Percentiles rank a stretch among this genome's conserved stretches.
Evolutionary conservation across 176 grass and related monocot genomes (phyloP).

Genomic region (Musa acuminata): DNA sequence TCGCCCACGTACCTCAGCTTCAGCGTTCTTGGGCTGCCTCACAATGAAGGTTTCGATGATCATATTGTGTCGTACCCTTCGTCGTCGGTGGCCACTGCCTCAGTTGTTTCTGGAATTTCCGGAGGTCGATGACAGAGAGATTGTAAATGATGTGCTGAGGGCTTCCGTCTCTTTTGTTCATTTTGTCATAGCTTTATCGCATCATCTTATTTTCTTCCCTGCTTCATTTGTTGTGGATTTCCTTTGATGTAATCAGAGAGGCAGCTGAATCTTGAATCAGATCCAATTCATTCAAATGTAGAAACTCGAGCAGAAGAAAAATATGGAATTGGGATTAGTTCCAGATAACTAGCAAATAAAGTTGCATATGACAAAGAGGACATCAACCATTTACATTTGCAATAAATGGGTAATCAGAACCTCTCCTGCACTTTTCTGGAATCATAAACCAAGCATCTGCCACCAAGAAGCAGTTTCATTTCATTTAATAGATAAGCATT

Average conservation of each 20-base stretch:
- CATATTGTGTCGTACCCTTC: slow-evolving; percentile 17
- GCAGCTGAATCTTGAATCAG: too few species aligned
- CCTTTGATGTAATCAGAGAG: too few species aligned
- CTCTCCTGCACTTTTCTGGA: not conserved
- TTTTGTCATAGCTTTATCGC: too few species aligned
- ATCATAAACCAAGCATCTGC: not conserved
- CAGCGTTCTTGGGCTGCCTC: not conserved
- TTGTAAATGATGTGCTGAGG: not conserved
- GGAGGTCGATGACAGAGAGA: slow-evolving; percentile 5
- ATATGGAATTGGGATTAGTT: too few species aligned
- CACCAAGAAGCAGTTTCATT: not conserved
- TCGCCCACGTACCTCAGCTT: slow-evolving; percentile 8
- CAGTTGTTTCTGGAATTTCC: not conserved
- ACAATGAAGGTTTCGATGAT: slow-evolving; percentile 15
- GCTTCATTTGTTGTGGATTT: too few species aligned
- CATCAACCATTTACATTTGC: not conserved
- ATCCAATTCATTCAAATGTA: too few species aligned
- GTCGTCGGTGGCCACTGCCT: not conserved
- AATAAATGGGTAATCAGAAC: not conserved
- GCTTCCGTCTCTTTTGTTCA: too few species aligned
- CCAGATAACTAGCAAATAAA: not conserved
- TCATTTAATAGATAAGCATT: not conserved
- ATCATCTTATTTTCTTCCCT: too few species aligned
- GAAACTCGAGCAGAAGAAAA: too few species aligned
- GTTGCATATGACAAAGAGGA: not conserved